These are phyloP conservation scores for Termitomyces sp. DNA, from an alignment of 768 basidiomycete species.

Conservation along the genomic window DNA sequence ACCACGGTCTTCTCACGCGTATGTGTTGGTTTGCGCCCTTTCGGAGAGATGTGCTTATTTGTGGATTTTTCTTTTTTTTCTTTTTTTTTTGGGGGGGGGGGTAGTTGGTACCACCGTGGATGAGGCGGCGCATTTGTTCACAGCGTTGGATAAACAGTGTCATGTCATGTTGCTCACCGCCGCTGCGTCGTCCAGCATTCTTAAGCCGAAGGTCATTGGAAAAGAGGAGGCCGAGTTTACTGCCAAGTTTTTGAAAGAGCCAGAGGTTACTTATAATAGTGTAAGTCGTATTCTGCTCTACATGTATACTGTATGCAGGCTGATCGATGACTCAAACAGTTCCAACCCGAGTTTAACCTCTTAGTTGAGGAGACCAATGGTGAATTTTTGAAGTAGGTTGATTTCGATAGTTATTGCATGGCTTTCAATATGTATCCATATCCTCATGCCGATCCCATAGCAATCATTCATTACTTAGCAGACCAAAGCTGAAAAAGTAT, in stretches of 20 bases:
- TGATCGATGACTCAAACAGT: no score
- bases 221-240: slow-evolving; percentile 23
- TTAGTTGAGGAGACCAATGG: no score
- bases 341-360: no score
- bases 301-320: background rate
- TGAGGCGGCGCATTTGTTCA: slow-evolving; percentile 39
- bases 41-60: background rate
- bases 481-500: no score
- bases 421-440: no score
- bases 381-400: no score
- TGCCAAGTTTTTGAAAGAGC: slow-evolving; percentile 18
- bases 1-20: slow-evolving; percentile 35
- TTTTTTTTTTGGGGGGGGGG: no score
- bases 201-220: slow-evolving; percentile 20
- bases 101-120: slow-evolving; percentile 38
- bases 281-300: slow-evolving; percentile 6
- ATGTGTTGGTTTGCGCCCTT: background rate
- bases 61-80: background rate
- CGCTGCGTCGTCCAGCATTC: slow-evolving; percentile 29
- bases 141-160: slow-evolving; percentile 41
- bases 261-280: slow-evolving; percentile 14
- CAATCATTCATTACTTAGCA: no score
- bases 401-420: no score
- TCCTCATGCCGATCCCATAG: no score
- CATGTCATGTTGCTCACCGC: slow-evolving; percentile 44